phyloP scores from a whole-genome alignment of 352 stramenopile species.

The Poterioochromonas sp. region DNA sequence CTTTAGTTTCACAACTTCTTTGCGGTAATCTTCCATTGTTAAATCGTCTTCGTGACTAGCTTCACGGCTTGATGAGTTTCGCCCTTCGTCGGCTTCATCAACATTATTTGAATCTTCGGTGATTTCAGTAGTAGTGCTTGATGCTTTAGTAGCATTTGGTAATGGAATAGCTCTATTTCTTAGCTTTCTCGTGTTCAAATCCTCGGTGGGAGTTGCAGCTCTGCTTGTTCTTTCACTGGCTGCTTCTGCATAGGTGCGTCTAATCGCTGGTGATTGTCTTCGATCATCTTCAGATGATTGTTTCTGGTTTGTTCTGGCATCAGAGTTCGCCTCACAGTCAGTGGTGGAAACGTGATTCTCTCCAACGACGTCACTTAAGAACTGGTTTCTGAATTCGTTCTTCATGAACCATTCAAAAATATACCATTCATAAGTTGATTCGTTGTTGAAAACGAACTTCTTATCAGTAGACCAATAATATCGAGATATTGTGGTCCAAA shows the following conservation, averaged over 20 bases:
- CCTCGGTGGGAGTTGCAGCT: slow-evolving; percentile 5
- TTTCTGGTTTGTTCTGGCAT: slow-evolving; percentile 13
- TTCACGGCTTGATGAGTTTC: slow-evolving; percentile 11
- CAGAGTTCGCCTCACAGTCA: slow-evolving; percentile 8
- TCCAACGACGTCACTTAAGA: slow-evolving; percentile 11
- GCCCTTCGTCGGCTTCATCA: slow-evolving; percentile 7
- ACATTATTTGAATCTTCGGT: slow-evolving; percentile 15
- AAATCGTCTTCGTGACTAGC: slow-evolving; percentile 11
- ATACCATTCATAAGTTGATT: slow-evolving; percentile 17
- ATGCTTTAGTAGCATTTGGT: slow-evolving; percentile 14
- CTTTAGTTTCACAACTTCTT: slow-evolving; percentile 15
- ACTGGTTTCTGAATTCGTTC: slow-evolving; percentile 13
- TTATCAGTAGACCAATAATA: slow-evolving; percentile 17
- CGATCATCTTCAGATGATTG: slow-evolving; percentile 13
- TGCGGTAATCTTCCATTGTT: slow-evolving; percentile 13
- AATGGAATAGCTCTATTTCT: slow-evolving; percentile 15
- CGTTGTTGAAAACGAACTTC: slow-evolving; percentile 13
- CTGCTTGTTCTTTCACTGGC: slow-evolving; percentile 10
- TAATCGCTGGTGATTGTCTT: slow-evolving; percentile 13
- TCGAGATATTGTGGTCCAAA: slow-evolving; percentile 13
- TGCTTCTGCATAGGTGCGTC: slow-evolving; percentile 8
- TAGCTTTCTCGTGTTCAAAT: slow-evolving; percentile 14
- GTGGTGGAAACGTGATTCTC: slow-evolving; percentile 10
- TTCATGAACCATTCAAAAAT: slow-evolving; percentile 13
- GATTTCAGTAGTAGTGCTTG: slow-evolving; percentile 13